These are phyloP conservation scores for Ogataea populi-albae DNA, from an alignment of 805 yeast species.

Conservation along the genomic window DNA sequence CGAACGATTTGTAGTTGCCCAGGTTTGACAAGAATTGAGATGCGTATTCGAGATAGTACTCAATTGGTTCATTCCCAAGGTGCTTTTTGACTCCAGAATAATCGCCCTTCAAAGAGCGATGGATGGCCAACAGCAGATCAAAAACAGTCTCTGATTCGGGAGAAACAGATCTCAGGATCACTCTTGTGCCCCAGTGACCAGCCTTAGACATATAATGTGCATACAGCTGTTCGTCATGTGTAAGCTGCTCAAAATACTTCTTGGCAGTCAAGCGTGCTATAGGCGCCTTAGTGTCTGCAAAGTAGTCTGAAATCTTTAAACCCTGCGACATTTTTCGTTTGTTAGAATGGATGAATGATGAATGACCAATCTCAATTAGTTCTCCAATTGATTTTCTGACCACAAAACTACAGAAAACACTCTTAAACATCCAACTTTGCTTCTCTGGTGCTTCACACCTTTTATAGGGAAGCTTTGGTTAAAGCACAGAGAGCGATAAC, in stretches of 20 bases:
- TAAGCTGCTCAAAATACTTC: constrained; percentile 63
- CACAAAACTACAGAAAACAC: constrained; percentile 1
- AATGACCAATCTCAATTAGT: too few species aligned
- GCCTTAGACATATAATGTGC: constrained; percentile 85
- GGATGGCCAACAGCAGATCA: constrained; percentile 64
- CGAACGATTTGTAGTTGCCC: constrained; percentile 84
- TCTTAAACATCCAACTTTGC: neutral
- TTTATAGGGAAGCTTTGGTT: neutral
- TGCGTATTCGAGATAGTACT: constrained; percentile 63
- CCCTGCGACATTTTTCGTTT: constrained; percentile 12
- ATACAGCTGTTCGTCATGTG: constrained; percentile 59
- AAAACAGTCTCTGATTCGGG: constrained; percentile 75
- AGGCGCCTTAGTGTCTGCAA: constrained; percentile 67
- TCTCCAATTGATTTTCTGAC: constrained; percentile 3
- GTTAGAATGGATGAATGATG: too few species aligned
- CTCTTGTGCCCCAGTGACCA: constrained; percentile 79
- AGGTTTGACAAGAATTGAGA: constrained; percentile 72
- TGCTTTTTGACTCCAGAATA: constrained; percentile 36
- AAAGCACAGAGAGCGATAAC: neutral
- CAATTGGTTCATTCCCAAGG: constrained; percentile 37
- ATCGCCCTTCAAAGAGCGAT: constrained; percentile 48
- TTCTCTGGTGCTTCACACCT: too few species aligned
- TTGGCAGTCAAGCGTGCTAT: constrained; percentile 67
- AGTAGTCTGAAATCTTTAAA: constrained; percentile 27
- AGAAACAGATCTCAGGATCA: constrained; percentile 75